Percentiles rank a stretch among this genome's conserved stretches.
phyloP scores from a whole-genome alignment of 176 grass and related monocot genomes.

The Oryza officinalis region DNA sequence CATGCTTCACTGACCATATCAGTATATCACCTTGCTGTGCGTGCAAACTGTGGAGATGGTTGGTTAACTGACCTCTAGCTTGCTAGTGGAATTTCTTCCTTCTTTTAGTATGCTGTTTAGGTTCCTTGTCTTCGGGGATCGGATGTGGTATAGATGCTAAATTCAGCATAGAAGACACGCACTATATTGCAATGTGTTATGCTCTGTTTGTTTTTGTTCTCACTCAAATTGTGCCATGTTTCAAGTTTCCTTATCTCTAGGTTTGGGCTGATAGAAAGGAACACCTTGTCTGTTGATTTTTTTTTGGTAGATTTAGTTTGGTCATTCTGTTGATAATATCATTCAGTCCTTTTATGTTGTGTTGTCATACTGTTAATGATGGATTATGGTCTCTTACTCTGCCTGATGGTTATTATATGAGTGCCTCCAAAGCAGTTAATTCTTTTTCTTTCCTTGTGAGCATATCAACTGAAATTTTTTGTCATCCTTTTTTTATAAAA shows the following conservation, averaged over 20 bases:
- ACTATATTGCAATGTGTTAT: background rate
- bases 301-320: background rate
- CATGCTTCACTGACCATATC: background rate
- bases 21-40: background rate
- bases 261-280: background rate
- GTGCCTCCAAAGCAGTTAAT: background rate
- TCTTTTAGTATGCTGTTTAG: background rate
- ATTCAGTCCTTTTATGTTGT: background rate
- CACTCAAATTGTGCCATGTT: background rate
- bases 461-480: background rate
- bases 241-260: background rate
- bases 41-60: background rate
- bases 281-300: background rate
- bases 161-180: background rate
- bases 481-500: background rate
- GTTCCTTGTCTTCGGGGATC: background rate
- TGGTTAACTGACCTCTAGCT: background rate
- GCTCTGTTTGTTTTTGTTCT: slow-evolving; percentile 5
- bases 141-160: background rate
- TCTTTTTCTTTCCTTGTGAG: background rate
- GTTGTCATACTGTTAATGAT: background rate
- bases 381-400: background rate
- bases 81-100: background rate
- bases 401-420: background rate
- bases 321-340: background rate